A percentile compares a stretch with the other conserved stretches of the same genome.
These are phyloP conservation scores for Aspergillus sp. DNA, from an alignment of 2,329 filamentous ascomycete species.

Conservation along the genomic window DNA sequence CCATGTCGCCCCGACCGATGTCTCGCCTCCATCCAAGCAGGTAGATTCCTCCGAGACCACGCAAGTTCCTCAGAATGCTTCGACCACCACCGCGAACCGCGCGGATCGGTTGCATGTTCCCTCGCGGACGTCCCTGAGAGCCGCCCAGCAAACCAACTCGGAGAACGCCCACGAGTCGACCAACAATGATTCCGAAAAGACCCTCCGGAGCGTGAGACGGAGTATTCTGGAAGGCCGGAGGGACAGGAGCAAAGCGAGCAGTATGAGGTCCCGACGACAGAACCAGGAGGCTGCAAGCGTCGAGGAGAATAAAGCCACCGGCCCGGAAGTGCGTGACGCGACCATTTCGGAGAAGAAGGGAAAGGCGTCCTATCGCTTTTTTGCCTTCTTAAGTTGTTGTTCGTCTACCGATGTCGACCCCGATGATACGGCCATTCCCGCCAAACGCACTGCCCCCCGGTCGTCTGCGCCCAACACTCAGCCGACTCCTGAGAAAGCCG, in stretches of 20 bases:
- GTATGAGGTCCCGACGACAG: constrained; percentile 38
- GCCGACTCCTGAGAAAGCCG: constrained; percentile 40
- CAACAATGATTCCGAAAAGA: constrained; percentile 52
- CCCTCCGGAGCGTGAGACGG: constrained; percentile 63
- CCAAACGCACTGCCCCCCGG: constrained; percentile 46
- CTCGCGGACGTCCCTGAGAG: constrained; percentile 39
- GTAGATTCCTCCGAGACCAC: constrained; percentile 13
- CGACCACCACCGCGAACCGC: constrained; percentile 32
- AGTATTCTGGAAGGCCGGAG: constrained; percentile 63
- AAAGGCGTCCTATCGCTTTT: constrained; percentile 39
- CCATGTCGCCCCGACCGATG: constrained; percentile 21
- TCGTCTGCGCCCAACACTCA: constrained; percentile 36
- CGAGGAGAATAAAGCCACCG: constrained; percentile 33
- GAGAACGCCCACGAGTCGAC: constrained; percentile 33
- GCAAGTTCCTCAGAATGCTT: constrained; percentile 10
- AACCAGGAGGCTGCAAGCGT: constrained; percentile 33
- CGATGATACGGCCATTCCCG: constrained; percentile 43
- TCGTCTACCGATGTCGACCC: constrained; percentile 45
- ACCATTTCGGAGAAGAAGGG: constrained; percentile 40
- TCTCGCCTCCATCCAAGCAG: constrained; percentile 19
- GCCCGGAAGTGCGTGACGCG: constrained; percentile 30
- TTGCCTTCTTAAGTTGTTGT: constrained; percentile 52
- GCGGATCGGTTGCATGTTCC: constrained; percentile 37
- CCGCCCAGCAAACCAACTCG: constrained; percentile 33
- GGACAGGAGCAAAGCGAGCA: constrained; percentile 68